Conservation (phyloP, 2,329 filamentous ascomycete genomes). For the Colletotrichum sp. region DNA sequence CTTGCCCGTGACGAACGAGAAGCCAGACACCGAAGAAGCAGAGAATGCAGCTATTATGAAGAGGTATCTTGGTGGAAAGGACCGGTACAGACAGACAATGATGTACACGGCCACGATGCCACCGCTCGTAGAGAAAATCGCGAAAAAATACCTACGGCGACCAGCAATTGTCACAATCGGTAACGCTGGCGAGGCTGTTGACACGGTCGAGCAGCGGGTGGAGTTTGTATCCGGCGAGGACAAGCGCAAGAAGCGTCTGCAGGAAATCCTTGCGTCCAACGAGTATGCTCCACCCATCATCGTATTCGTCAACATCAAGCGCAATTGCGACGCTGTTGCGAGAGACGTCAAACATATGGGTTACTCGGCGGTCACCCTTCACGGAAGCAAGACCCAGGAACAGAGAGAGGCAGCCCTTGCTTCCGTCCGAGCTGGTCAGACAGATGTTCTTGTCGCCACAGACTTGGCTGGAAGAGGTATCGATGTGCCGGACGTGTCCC, state of each 20-base stretch:
- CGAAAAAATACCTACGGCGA: slow-evolving; percentile 92
- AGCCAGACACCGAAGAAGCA: slow-evolving; percentile 91
- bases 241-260: slow-evolving; percentile 94
- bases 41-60: slow-evolving; percentile 89
- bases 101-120: slow-evolving; percentile 99
- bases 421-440: slow-evolving; percentile 79
- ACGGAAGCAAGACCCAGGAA: slow-evolving; percentile 96
- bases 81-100: slow-evolving; percentile 96
- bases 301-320: slow-evolving; percentile 99
- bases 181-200: slow-evolving; percentile 92
- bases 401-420: slow-evolving; percentile 93
- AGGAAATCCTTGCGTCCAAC: slow-evolving; percentile 81
- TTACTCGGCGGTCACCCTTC: slow-evolving; percentile 86
- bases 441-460: slow-evolving; percentile 91
- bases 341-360: slow-evolving; percentile 95
- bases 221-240: slow-evolving; percentile 92
- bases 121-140: slow-evolving; percentile 87
- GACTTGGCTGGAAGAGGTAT: slow-evolving; percentile 97
- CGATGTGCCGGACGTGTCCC: slow-evolving; percentile 89
- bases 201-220: slow-evolving; percentile 96
- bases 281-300: slow-evolving; percentile 92
- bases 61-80: slow-evolving; percentile 73
- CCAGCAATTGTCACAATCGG: slow-evolving; percentile 95
- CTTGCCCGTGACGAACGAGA: slow-evolving; percentile 90
- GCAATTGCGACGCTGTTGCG: slow-evolving; percentile 95